Evolutionary conservation across 2,329 filamentous ascomycete species (phyloP), one percentile per base, ranked within the genome.

Genomic region (Aspergillus ochraceoroseus): DNA sequence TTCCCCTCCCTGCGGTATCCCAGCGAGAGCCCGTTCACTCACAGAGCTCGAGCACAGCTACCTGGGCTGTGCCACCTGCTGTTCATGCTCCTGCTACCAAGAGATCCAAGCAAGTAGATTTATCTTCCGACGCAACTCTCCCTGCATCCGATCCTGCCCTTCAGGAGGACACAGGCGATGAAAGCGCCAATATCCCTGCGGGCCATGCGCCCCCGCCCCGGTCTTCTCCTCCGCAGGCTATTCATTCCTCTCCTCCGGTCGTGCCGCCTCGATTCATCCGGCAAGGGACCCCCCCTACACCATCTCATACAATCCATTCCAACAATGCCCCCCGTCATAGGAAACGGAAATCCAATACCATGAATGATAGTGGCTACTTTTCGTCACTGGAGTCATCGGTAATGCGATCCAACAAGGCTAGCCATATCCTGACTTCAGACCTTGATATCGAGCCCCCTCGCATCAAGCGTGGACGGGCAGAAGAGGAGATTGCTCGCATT

Each of bases 301-400:
- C 84, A 15, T 74, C 76, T 34, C 75, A 75, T 26, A 75, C 76
- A 15, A 13, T 32, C 41, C 74, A 79, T 32, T 82, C 82, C 13
- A 85, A 85, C n/a, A 75, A 75, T 29, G 73, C 69, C 20, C 69
- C 72, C 35, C 80, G 79, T 36, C 77, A 80, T 26, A 81, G 83
- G 51, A 87, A 86, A 67, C 82, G 85, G 51, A 90, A 87, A 63
- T 79, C 85, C 55, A 77, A 78, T 19, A 83, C 84, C 8, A 83
- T 94, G 71, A 87, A 85, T 57, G 92, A 98, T 65, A 96, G 90
- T 61, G 92, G 92, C 27, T 98, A 96, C 65, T 95, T 94, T 61
- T 96, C 92, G 1, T 95, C 89, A 0, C 75, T 96, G 12, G 89
- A 95, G 54, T 96, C 92, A 2, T 96, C 92, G 0, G 87, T 77